Evolutionary conservation across 306 rosid species (phyloP).

Genomic region (Crotalaria pallida): DNA sequence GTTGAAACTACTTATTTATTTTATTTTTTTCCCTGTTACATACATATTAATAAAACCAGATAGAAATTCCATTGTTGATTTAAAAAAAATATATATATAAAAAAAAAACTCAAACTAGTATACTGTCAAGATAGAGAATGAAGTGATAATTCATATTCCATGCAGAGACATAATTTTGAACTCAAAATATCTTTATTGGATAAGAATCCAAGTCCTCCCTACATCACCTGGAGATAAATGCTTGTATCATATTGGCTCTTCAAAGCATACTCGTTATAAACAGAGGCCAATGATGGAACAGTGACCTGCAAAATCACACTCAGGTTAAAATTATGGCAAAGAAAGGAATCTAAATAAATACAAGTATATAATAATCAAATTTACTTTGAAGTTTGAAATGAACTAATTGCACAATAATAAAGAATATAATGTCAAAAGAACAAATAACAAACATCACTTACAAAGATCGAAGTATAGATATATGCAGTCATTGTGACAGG

Average conservation of each 20-base stretch:
- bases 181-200: not conserved
- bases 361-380: not conserved
- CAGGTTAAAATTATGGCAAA: slow-evolving; percentile 13
- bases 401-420: not conserved
- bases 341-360: slow-evolving; percentile 11
- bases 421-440: not conserved
- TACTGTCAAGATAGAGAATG: not conserved
- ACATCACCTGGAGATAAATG: slow-evolving; percentile 92
- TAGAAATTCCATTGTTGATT: not conserved
- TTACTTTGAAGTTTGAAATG: not conserved
- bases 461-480: slow-evolving; percentile 71
- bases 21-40: not conserved
- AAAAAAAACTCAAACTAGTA: not conserved
- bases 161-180: slow-evolving; percentile 9
- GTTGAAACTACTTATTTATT: slow-evolving; percentile 16
- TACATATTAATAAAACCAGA: not conserved
- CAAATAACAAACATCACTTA: slow-evolving; percentile 43
- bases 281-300: slow-evolving; percentile 97
- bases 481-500: slow-evolving; percentile 82
- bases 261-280: slow-evolving; percentile 95
- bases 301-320: slow-evolving; percentile 66
- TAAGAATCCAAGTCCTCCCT: not conserved
- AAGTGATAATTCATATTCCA: not conserved
- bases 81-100: not conserved
- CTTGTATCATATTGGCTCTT: slow-evolving; percentile 99